phyloP scores from a whole-genome alignment of 2,329 filamentous ascomycete species.

The Botrytis sinoallii region DNA sequence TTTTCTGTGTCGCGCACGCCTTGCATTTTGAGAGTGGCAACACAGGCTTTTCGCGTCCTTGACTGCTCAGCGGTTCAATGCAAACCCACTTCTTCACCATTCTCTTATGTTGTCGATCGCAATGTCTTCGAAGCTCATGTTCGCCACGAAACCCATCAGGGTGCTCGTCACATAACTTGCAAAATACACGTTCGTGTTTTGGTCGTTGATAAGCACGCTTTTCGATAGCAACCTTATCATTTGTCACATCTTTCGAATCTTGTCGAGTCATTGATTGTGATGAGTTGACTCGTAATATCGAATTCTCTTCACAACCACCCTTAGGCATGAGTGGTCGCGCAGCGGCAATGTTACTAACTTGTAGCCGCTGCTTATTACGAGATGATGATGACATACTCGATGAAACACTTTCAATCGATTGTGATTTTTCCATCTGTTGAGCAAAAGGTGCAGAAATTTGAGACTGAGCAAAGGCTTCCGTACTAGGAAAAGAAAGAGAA shows the following conservation, averaged over 20 bases:
- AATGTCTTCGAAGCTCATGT: constrained; percentile 75
- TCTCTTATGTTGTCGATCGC: constrained; percentile 61
- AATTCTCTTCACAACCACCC: constrained; percentile 32
- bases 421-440: constrained; percentile 38
- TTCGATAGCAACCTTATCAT: constrained; percentile 35
- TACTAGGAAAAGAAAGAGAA: constrained; percentile 32
- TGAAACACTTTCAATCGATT: constrained; percentile 37
- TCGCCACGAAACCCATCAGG: constrained; percentile 87
- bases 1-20: constrained; percentile 74
- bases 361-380: constrained; percentile 36
- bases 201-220: constrained; percentile 38
- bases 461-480: constrained; percentile 26
- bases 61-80: constrained; percentile 53
- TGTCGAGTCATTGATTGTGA: constrained; percentile 34
- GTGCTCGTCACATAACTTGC: constrained; percentile 74
- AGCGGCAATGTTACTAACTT: constrained; percentile 32
- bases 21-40: constrained; percentile 63
- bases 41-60: constrained; percentile 49
- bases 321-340: constrained; percentile 36
- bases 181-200: constrained; percentile 44
- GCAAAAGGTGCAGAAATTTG: constrained; percentile 31
- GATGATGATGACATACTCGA: constrained; percentile 35
- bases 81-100: constrained; percentile 57
- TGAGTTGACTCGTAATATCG: constrained; percentile 34
- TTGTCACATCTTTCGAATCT: constrained; percentile 35